Conservation (phyloP, 2,329 filamentous ascomycete genomes). For the Ambrosiella xylebori region DNA sequence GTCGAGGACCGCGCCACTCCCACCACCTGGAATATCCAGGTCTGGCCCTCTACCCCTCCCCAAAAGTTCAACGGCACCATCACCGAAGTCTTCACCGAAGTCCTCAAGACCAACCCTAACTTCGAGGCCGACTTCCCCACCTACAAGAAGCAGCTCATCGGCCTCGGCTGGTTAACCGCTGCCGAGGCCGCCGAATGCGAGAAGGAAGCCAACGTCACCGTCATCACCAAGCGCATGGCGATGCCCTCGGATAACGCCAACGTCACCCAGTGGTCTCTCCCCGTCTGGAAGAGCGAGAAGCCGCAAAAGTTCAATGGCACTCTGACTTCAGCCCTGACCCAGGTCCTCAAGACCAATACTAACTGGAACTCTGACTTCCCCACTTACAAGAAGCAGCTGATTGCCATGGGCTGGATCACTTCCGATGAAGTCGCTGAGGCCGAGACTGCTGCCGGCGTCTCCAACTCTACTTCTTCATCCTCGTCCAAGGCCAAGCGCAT, state of each 20-base stretch:
- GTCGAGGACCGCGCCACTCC: neutral
- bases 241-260: neutral
- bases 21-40: constrained; percentile 9
- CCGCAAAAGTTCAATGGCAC: constrained; percentile 1
- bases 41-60: constrained; percentile 1
- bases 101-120: constrained; percentile 4
- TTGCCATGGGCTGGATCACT: constrained; percentile 10
- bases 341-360: constrained; percentile 5
- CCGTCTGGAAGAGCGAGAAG: neutral
- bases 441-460: neutral
- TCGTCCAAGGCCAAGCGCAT: neutral
- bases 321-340: constrained; percentile 1
- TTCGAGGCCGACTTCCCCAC: constrained; percentile 10
- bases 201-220: neutral
- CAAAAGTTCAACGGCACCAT: constrained; percentile 6
- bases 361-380: constrained; percentile 11
- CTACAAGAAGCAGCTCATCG: constrained; percentile 10
- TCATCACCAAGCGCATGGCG: neutral
- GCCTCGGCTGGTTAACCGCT: constrained; percentile 3
- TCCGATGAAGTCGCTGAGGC: neutral
- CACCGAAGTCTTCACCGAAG: constrained; percentile 1
- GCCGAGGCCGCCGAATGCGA: neutral
- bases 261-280: constrained; percentile 6
- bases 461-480: too few relatives aligned
- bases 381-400: constrained; percentile 7